Percentiles rank a stretch among this genome's conserved stretches.
Conservation (phyloP, 805 yeast species). For the Metschnikowia similis region DNA sequence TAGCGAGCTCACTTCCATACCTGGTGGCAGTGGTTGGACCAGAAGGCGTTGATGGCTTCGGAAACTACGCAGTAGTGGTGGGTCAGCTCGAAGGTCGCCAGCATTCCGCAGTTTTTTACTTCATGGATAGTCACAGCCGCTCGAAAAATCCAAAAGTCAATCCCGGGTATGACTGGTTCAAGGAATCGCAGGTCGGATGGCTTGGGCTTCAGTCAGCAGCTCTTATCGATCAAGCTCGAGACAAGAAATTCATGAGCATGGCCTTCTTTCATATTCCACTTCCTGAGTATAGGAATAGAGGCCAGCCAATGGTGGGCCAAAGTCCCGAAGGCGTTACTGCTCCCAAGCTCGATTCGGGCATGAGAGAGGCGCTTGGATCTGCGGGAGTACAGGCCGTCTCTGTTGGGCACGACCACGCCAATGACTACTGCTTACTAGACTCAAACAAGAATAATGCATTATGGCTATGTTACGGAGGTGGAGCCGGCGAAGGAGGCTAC, state of each 20-base stretch:
- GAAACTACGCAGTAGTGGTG: slow-evolving; percentile 63
- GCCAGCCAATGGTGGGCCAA: slow-evolving; percentile 53
- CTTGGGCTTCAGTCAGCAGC: slow-evolving; percentile 30
- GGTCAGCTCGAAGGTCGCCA: slow-evolving; percentile 30
- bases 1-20: slow-evolving; percentile 60
- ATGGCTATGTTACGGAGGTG: slow-evolving; percentile 96
- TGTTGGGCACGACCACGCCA: slow-evolving; percentile 95
- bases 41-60: slow-evolving; percentile 67
- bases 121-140: slow-evolving; percentile 81
- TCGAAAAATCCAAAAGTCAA: slow-evolving; percentile 59
- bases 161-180: slow-evolving; percentile 86
- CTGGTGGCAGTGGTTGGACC: slow-evolving; percentile 64
- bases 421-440: slow-evolving; percentile 79
- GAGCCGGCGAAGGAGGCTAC: slow-evolving; percentile 91
- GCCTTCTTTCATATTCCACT: slow-evolving; percentile 94
- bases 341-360: slow-evolving; percentile 66
- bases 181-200: slow-evolving; percentile 61
- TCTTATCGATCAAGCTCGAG: slow-evolving; percentile 21
- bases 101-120: slow-evolving; percentile 58
- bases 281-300: slow-evolving; percentile 67
- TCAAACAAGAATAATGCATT: slow-evolving; percentile 33
- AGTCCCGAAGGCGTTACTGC: slow-evolving; percentile 74
- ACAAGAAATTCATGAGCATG: slow-evolving; percentile 55
- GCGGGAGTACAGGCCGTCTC: slow-evolving; percentile 69
- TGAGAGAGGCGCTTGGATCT: slow-evolving; percentile 52